Evolutionary conservation across 306 rosid species (phyloP), one percentile per base, ranked within the genome.

Genomic region (Arachis hypogaea): DNA sequence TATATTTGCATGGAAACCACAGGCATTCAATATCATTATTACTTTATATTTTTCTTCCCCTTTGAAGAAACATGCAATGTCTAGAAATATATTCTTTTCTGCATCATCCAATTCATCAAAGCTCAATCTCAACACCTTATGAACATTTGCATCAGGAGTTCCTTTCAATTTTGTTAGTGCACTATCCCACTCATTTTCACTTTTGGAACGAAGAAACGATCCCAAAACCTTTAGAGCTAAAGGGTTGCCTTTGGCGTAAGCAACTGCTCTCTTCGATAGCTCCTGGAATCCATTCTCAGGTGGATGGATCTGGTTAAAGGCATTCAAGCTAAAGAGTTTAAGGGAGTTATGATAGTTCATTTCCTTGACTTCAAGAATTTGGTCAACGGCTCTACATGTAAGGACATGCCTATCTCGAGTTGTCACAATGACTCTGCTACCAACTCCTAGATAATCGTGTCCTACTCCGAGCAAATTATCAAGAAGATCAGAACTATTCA

Each of bases 161-260:
- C 45, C 43, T 3, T 64, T 16, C 4, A 64, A 14, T 9, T 64
- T 64, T 16, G 2, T 6, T n/a, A 64, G 5, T 22, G 3, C 55
- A 44, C 40, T 11, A 1, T 45, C 10, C 83, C 83, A 80, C 6
- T 46, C 51, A 46, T 46, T 46, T 10, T 46, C 51, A 10, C 51
- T 46, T 8, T 10, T 46, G 51, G 51, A 46, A 46, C 9, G 1
- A 46, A 46, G 51, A 46, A 46, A 46, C 3, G 51, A 46, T 10
- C 51, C 51, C 51, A 46, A 46, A 46, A 46, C 51, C 9, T 46
- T 46, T 11, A 46, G 11, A 46, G 51, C 51, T 46, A 46, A 10
- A 46, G 51, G 51, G 51, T 7, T 10, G 11, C 51, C 51, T 46
- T 46, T 46, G 51, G 51, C 51, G 2, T 46, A 46, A 46, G 51